phyloP scores from a whole-genome alignment of 2,329 filamentous ascomycete genomes.

The Sporothrix euskadiensis region DNA sequence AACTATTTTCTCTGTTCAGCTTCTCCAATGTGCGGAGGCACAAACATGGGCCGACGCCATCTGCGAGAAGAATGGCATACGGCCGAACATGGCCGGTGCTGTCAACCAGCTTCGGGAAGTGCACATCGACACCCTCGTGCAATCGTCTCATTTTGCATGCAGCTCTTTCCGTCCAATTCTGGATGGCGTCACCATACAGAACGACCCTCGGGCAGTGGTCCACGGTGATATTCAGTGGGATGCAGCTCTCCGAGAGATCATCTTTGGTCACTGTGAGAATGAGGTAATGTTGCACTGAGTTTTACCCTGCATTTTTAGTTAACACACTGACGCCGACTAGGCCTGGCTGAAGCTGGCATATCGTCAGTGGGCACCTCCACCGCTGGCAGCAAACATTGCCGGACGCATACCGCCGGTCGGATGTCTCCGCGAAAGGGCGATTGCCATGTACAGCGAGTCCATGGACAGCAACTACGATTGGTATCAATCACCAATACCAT shows the following conservation, averaged over 20 bases:
- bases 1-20: conserved; percentile 9
- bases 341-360: conserved; percentile 18
- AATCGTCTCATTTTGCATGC: conserved; percentile 12
- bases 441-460: not conserved
- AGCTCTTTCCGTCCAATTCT: conserved; percentile 11
- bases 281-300: not conserved
- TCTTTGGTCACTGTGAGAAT: conserved; percentile 20
- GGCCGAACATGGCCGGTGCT: not conserved
- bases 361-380: not conserved
- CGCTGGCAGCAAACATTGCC: not conserved
- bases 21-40: not conserved
- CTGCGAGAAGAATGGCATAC: not conserved
- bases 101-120: not conserved
- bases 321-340: not conserved
- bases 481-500: conserved; percentile 9
- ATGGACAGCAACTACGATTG: conserved; percentile 13
- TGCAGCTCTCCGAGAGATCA: not conserved
- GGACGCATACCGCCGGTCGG: conserved; percentile 5
- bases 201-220: not conserved
- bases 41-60: conserved; percentile 10
- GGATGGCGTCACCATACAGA: conserved; percentile 7
- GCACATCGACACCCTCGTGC: not conserved
- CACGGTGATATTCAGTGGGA: conserved; percentile 12
- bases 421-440: not conserved
- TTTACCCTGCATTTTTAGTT: not conserved